Percentiles rank a stretch among this genome's conserved stretches.
phyloP scores from a whole-genome alignment of 257 asterid species.

The Mentha longifolia region DNA sequence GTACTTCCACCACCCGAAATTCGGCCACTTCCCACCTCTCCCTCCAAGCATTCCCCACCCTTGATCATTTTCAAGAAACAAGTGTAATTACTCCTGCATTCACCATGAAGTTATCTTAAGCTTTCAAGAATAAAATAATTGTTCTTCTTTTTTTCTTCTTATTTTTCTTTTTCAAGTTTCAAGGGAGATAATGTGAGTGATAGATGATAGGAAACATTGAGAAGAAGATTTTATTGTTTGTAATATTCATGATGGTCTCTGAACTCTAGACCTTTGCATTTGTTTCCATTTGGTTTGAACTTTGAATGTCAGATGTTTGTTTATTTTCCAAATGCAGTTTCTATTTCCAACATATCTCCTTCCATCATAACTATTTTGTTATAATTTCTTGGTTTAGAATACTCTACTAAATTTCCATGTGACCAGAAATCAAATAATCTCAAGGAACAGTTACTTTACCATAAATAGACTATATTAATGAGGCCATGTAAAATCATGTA shows the following conservation, averaged over 20 bases:
- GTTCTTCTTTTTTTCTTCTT: not conserved
- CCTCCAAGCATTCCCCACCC: slow-evolving; percentile 53
- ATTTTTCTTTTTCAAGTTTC: slow-evolving; percentile 1
- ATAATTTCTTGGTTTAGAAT: too few relatives aligned
- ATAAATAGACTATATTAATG: not conserved
- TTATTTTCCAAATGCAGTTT: slow-evolving; percentile 14
- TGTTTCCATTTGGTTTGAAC: slow-evolving; percentile 29
- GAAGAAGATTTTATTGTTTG: slow-evolving; percentile 29
- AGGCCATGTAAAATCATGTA: not conserved
- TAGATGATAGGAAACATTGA: slow-evolving; percentile 19
- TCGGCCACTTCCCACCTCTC: slow-evolving; percentile 58
- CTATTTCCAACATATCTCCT: not conserved
- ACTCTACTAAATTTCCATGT: not conserved
- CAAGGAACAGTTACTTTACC: not conserved
- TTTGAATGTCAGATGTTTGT: slow-evolving; percentile 31
- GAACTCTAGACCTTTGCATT: slow-evolving; percentile 21
- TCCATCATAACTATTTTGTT: not conserved
- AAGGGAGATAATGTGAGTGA: slow-evolving; percentile 32
- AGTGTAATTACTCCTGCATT: slow-evolving; percentile 35
- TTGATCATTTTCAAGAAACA: slow-evolving; percentile 26
- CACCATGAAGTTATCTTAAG: slow-evolving; percentile 15
- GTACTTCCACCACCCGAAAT: slow-evolving; percentile 64
- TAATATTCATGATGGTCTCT: slow-evolving; percentile 23
- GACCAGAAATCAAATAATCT: not conserved
- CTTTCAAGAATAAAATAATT: not conserved